These are phyloP conservation scores for Wolfiporia cocos DNA, from an alignment of 1,284 basidiomycete species.

Conservation along the genomic window DNA sequence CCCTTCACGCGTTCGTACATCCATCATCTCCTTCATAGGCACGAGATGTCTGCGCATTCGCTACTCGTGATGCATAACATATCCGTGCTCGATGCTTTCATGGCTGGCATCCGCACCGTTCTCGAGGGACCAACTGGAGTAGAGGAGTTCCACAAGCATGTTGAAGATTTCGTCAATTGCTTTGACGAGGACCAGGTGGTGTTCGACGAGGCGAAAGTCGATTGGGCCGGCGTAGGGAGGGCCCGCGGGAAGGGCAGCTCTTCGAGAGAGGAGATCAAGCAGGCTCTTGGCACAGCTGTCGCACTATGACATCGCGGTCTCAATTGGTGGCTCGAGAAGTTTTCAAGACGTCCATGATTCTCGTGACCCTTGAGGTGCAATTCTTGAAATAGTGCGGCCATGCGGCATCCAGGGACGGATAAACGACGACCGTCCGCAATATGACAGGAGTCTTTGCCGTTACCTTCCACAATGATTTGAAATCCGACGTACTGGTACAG, in stretches of 20 bases:
- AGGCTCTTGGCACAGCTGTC: slow-evolving; percentile 15
- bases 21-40: slow-evolving; percentile 78
- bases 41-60: slow-evolving; percentile 80
- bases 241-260: slow-evolving; percentile 64
- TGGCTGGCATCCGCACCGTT: slow-evolving; percentile 45
- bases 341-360: no score
- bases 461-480: no score
- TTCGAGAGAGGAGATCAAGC: slow-evolving; percentile 40
- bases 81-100: slow-evolving; percentile 56
- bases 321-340: no score
- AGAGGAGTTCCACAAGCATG: slow-evolving; percentile 38
- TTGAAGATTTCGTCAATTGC: slow-evolving; percentile 38
- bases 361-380: no score
- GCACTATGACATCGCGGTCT: no score
- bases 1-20: slow-evolving; percentile 67
- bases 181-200: slow-evolving; percentile 47
- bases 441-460: no score
- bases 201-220: slow-evolving; percentile 42
- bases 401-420: no score
- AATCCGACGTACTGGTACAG: no score
- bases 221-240: slow-evolving; percentile 58
- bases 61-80: slow-evolving; percentile 72
- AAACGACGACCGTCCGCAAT: no score
- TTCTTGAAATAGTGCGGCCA: no score
- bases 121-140: slow-evolving; percentile 21